A percentile compares a stretch with the other conserved stretches of the same genome.
phyloP scores from a whole-genome alignment of 495 filamentous ascomycete species.

The Tuber indicum region DNA sequence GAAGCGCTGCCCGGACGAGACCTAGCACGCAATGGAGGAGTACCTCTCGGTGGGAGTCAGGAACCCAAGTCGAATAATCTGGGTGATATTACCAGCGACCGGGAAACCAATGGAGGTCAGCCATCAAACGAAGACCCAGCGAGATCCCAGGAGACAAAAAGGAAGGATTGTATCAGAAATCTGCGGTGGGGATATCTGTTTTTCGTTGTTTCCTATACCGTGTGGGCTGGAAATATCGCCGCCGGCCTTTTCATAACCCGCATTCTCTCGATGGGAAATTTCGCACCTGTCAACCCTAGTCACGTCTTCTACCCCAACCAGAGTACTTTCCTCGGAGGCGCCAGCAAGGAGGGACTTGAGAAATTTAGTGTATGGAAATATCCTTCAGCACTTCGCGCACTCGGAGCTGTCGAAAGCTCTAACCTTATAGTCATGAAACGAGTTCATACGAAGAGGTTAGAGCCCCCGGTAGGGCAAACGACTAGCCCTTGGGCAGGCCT shows the following conservation, averaged over 20 bases:
- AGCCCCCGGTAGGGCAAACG: background rate
- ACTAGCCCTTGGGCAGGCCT: background rate
- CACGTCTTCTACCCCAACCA: background rate
- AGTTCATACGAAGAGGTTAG: background rate
- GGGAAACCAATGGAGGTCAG: background rate
- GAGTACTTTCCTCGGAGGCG: fast-evolving
- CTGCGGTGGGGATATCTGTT: background rate
- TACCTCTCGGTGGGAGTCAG: too few species aligned
- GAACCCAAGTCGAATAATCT: too few species aligned
- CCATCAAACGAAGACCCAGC: too few species aligned
- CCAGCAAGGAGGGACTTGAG: too few species aligned
- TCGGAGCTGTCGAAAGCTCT: background rate
- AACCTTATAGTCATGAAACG: background rate
- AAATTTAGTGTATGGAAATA: background rate
- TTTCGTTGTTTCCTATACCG: too few species aligned
- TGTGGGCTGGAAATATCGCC: background rate
- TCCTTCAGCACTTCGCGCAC: background rate
- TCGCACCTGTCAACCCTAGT: too few species aligned
- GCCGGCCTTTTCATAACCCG: background rate
- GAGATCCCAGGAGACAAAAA: background rate
- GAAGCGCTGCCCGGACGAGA: too few species aligned
- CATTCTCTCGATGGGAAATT: background rate
- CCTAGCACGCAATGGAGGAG: too few species aligned
- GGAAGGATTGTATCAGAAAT: background rate
- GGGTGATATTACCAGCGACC: too few species aligned